These are phyloP conservation scores for Umbilicus rupestris DNA, from an alignment of 164 flowering plant species.

Conservation along the genomic window DNA sequence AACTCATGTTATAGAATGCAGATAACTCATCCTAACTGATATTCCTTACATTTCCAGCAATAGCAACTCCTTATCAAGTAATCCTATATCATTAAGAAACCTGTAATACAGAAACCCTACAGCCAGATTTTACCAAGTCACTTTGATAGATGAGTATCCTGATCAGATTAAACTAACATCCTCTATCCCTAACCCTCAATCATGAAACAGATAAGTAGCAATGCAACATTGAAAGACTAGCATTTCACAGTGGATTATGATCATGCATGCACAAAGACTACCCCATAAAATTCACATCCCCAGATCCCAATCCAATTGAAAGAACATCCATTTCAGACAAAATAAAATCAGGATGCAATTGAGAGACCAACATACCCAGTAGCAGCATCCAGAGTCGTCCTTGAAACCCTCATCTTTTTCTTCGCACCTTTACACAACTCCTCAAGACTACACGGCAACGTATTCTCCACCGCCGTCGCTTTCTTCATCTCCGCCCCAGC, in stretches of 20 bases:
- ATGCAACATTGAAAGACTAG: neutral
- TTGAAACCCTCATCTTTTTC: conserved; percentile 63
- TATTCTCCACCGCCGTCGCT: conserved; percentile 36
- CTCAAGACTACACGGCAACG: conserved; percentile 47
- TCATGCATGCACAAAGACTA: too few species aligned
- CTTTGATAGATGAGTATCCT: neutral
- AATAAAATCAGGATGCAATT: neutral
- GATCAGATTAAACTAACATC: neutral
- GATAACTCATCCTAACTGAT: too few species aligned
- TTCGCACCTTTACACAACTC: conserved; percentile 51
- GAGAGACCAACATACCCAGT: conserved; percentile 37
- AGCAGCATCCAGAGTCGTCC: conserved; percentile 30
- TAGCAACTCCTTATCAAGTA: too few species aligned
- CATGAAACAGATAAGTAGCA: neutral
- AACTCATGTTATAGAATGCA: too few species aligned
- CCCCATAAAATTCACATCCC: neutral
- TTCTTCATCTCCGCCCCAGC: conserved; percentile 22
- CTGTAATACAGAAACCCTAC: neutral
- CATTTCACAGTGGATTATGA: neutral
- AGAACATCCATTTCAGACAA: neutral
- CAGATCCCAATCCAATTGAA: neutral
- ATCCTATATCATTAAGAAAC: neutral
- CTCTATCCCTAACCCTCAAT: neutral
- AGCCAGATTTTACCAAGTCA: neutral
- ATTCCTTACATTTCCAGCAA: too few species aligned